Conservation (phyloP, 176 grass and related monocot species). For the Secale cereale region DNA sequence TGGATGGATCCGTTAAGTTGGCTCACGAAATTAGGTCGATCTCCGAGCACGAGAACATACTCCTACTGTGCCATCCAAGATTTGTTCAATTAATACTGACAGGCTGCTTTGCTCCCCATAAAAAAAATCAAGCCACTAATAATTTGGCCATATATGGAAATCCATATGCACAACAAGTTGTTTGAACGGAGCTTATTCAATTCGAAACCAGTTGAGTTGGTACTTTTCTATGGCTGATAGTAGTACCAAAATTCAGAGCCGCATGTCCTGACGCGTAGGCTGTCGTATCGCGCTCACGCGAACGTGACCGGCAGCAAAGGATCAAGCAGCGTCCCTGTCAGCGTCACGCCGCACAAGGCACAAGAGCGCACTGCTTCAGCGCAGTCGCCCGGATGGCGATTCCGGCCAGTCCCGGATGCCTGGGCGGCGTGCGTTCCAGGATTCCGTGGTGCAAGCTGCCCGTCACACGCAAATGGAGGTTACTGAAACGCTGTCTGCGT, state of each 20-base stretch:
- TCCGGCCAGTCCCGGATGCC: not conserved
- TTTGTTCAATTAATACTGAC: not conserved
- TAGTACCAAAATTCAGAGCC: not conserved
- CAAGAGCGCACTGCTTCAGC: not conserved
- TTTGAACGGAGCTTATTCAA: not conserved
- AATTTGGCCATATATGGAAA: not conserved
- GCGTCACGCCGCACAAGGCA: not conserved
- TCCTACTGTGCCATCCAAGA: not conserved
- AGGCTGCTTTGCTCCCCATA: not conserved
- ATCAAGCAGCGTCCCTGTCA: conserved; percentile 9
- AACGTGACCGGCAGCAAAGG: not conserved
- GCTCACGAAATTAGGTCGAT: not conserved
- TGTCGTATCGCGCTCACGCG: not conserved
- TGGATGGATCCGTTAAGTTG: conserved; percentile 26
- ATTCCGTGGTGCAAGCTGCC: not conserved
- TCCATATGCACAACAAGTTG: not conserved
- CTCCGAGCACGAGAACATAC: not conserved
- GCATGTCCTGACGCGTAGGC: not conserved
- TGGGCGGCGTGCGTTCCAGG: not conserved
- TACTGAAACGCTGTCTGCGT: not conserved
- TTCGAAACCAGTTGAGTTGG: not conserved
- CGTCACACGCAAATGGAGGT: not conserved
- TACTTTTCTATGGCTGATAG: not conserved
- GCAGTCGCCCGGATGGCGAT: not conserved
- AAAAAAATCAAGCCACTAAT: not conserved